Evolutionary conservation across 2,329 filamentous ascomycete genomes (phyloP).

Genomic region (Diplodia corticola): DNA sequence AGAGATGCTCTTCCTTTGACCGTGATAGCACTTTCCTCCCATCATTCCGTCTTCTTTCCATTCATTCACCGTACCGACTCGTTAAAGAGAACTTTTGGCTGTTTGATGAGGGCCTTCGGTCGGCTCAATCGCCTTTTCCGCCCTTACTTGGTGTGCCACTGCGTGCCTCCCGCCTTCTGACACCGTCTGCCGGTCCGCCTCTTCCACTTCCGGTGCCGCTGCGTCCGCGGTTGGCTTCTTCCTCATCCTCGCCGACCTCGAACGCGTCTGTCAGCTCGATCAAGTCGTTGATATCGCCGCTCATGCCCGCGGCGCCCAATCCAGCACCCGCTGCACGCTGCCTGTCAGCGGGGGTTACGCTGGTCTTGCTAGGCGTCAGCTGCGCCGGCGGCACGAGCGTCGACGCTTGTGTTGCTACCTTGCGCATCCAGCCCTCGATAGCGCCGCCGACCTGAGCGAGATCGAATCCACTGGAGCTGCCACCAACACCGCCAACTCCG

Average conservation of each 20-base stretch:
- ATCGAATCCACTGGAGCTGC: conserved; percentile 38
- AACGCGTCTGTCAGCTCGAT: conserved; percentile 65
- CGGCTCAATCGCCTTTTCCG: conserved; percentile 20
- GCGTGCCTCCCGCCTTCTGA: conserved; percentile 14
- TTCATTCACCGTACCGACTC: not conserved
- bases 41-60: not conserved
- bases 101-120: not conserved
- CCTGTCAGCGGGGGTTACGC: not conserved
- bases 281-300: conserved; percentile 59
- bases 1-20: not conserved
- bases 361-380: not conserved
- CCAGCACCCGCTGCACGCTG: conserved; percentile 9
- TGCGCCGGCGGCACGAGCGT: conserved; percentile 18
- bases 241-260: conserved; percentile 37
- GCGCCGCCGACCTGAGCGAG: conserved; percentile 84
- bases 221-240: conserved; percentile 11
- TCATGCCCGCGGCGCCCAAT: conserved; percentile 24
- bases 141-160: conserved; percentile 19
- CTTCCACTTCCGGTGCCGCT: not conserved
- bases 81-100: not conserved
- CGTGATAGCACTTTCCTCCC: not conserved
- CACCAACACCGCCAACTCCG: conserved; percentile 23
- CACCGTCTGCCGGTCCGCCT: not conserved
- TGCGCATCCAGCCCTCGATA: conserved; percentile 87
- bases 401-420: conserved; percentile 67